Percentiles rank a stretch among this genome's conserved stretches.
These are phyloP conservation scores for Passalora sequoiae DNA, from an alignment of 2,329 filamentous ascomycete species.

Conservation along the genomic window DNA sequence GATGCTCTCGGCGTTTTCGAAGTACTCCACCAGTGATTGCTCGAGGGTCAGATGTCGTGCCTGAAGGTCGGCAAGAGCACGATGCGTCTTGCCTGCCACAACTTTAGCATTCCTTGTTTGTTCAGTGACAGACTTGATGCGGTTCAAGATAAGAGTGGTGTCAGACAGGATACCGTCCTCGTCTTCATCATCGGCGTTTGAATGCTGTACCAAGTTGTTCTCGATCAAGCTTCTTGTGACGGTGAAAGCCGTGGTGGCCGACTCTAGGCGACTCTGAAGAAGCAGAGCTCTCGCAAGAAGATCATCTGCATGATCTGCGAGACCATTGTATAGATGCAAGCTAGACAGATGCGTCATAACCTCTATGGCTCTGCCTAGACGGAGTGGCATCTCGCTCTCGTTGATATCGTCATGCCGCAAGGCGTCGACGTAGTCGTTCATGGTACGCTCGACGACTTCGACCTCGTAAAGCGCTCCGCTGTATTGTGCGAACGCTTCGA, in stretches of 20 bases:
- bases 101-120: conserved; percentile 81
- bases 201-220: conserved; percentile 52
- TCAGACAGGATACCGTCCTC: conserved; percentile 50
- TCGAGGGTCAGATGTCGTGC: conserved; percentile 68
- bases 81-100: conserved; percentile 69
- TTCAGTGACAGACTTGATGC: conserved; percentile 65
- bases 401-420: conserved; percentile 79
- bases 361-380: conserved; percentile 75
- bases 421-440: conserved; percentile 84
- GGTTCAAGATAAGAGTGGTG: conserved; percentile 59
- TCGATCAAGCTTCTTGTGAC: conserved; percentile 63
- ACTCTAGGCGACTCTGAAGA: conserved; percentile 78
- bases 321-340: conserved; percentile 65
- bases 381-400: conserved; percentile 72
- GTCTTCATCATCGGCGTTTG: conserved; percentile 46
- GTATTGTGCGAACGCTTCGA: conserved; percentile 72
- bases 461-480: conserved; percentile 79
- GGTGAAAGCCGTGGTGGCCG: conserved; percentile 62
- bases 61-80: conserved; percentile 71
- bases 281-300: conserved; percentile 70
- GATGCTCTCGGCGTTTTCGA: conserved; percentile 63
- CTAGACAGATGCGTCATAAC: conserved; percentile 82
- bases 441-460: conserved; percentile 80
- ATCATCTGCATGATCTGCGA: conserved; percentile 72
- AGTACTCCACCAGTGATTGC: conserved; percentile 61